Evolutionary conservation across 1,139 yeast genomes (phyloP).

Genomic region (Taphrina communis): DNA sequence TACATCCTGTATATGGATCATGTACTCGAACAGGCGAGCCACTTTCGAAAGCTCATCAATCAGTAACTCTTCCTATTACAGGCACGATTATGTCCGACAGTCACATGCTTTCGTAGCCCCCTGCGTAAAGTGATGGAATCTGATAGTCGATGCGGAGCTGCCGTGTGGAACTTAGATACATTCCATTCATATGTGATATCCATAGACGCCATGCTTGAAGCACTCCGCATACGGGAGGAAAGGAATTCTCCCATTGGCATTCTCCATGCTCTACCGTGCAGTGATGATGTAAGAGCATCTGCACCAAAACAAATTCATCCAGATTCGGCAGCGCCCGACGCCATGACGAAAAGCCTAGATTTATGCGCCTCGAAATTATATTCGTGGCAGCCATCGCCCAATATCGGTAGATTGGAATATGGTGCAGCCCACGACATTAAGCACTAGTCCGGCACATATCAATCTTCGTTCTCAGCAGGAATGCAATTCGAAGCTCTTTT

Average conservation of each 20-base stretch:
- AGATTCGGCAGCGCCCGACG: background rate
- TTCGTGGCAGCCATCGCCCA: no score
- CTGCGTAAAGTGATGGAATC: no score
- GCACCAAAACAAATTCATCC: background rate
- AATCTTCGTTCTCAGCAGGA: background rate
- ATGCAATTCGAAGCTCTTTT: conserved; percentile 17
- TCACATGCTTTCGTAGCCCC: no score
- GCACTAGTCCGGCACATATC: no score
- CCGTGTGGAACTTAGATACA: background rate
- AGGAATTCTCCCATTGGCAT: background rate
- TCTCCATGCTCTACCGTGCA: background rate
- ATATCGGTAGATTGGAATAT: no score
- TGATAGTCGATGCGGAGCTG: background rate
- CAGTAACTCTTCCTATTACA: no score
- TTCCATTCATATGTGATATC: background rate
- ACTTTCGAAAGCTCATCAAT: no score
- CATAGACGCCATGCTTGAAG: background rate
- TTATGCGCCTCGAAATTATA: background rate
- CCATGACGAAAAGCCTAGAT: background rate
- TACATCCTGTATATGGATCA: no score
- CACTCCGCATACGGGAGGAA: background rate
- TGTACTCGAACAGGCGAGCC: no score
- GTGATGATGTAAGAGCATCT: background rate
- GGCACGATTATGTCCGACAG: no score
- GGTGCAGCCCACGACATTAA: background rate